Evolutionary conservation across 139 green algal genomes (phyloP), one percentile per base, ranked within the genome.

Genomic region (Coelastrella sp.): DNA sequence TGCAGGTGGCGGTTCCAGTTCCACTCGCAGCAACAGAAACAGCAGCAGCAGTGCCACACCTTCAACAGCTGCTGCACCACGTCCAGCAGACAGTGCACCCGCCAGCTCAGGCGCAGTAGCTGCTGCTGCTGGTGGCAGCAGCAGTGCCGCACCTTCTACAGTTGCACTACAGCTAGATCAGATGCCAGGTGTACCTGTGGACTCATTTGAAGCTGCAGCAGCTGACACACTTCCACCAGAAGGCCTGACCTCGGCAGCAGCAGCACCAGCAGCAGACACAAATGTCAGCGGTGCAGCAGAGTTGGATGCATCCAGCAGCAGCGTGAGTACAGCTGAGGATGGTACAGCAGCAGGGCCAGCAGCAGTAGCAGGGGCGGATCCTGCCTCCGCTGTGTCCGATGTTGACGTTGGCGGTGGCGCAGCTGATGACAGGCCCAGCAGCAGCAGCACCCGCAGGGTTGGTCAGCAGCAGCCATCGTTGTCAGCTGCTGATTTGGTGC

Each of bases 401-500:
- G 22, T 10, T 17, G 22, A 5, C 5, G 22, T 17, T 32, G 68
- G 68, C 22, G 68, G 3, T 76, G 68, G 64, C 16, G 3, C 11
- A 11, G 16, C 13, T 11, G 64, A 71, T 11, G 64, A 11, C 64
- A 71, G 64, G 68, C 5, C 68, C 8, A 22, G 81, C 81, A 86
- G 61, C 32, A 59, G 81, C 19, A 57, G 14, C 8, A n/a, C n/a
- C 8, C 11, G 71, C 16, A 66, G 60, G 19, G 54, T 7, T 61
- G 81, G 60, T 16, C 5, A 75, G 17, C 80, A 85, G 80, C 80
- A 73, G n/a, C 60, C 60, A 7, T 68, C 61, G 47, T 64, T 79
- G n/a, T 79, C 65, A 19, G 6, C 65, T 77, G 65, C 82, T 79
- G 82, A 79, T 57, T 17, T 88, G 17, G 11, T 78, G 82, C 82